Evolutionary conservation across 1,139 yeast genomes (phyloP), one percentile per base, ranked within the genome.

Genomic region (Debaryomyces sp.): DNA sequence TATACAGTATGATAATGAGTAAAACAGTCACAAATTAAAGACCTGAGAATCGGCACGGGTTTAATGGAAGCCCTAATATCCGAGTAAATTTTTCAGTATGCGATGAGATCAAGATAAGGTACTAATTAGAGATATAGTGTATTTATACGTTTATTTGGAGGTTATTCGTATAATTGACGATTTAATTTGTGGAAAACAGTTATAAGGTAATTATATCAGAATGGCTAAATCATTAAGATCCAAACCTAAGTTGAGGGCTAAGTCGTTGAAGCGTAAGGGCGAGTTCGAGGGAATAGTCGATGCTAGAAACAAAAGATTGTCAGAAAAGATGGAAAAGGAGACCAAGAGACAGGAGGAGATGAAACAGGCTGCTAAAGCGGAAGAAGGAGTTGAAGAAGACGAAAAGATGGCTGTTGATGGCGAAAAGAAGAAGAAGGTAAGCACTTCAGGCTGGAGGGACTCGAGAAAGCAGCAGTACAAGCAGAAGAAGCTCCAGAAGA

Each of bases 211-310:
- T 38, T 38, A 24, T 24, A 38, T 17, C 13, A 34, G 47, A 13
- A 91, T 92, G 98, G 98, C 89, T 45, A 88, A 89, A 67, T 90
- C 97, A 40, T 71, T 90, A 53, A 85, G 97, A 78, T 89, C 96
- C 42, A 89, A 88, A 66, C 78, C 88, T 47, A 85, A 84, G 67
- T 78, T 89, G 62, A 81, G 81, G 64, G 85, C 95, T 47, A 89
- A 92, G 66, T 77, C 89, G 36, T 68, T 84, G 57, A 90, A 89
- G 70, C 82, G 96, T 62, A 80, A 79, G 51, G 84, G 84, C 7
- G 88, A 84, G 50, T 87, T 85, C 63, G 81, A 82, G 54, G 80
- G 81, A 42, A 80, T 78, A 43, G 91, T 82, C 30, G 87, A 84
- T 54, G 84, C 77, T 30, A 83, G 97, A 70, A 82, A 79, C 51